These are phyloP conservation scores for Tremella fuciformis DNA, from an alignment of 768 basidiomycete species.

Conservation along the genomic window DNA sequence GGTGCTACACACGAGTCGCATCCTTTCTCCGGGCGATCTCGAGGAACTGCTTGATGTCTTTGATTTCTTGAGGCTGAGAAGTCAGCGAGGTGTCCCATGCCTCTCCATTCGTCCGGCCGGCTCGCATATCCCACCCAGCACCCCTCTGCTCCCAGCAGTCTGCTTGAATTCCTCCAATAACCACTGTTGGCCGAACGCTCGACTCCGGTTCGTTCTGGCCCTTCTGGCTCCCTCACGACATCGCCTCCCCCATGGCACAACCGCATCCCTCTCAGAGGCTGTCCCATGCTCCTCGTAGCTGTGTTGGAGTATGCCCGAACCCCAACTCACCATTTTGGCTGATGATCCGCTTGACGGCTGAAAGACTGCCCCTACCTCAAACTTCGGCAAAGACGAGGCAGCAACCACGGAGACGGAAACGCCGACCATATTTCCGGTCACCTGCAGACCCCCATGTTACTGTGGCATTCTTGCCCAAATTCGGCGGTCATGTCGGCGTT, in stretches of 20 bases:
- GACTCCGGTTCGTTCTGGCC: too few relatives aligned
- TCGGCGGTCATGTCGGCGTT: constrained; percentile 8
- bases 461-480: neutral
- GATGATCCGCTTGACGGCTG: constrained; percentile 4
- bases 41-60: constrained; percentile 98
- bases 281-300: too few relatives aligned
- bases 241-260: constrained; percentile 1
- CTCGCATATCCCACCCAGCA: neutral
- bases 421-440: neutral
- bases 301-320: too few relatives aligned
- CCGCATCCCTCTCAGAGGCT: too few relatives aligned
- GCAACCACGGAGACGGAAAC: neutral
- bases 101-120: neutral
- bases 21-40: constrained; percentile 96
- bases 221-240: too few relatives aligned
- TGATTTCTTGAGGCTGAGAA: constrained; percentile 90
- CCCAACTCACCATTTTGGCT: constrained; percentile 34
- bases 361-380: neutral
- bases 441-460: neutral
- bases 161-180: neutral
- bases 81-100: constrained; percentile 12
- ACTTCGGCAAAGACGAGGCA: neutral
- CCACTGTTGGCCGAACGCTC: neutral
- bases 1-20: constrained; percentile 73
- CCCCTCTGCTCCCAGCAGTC: too few relatives aligned